Evolutionary conservation across 129 eudicot species (phyloP).

Genomic region (Saposhnikovia divaricata): DNA sequence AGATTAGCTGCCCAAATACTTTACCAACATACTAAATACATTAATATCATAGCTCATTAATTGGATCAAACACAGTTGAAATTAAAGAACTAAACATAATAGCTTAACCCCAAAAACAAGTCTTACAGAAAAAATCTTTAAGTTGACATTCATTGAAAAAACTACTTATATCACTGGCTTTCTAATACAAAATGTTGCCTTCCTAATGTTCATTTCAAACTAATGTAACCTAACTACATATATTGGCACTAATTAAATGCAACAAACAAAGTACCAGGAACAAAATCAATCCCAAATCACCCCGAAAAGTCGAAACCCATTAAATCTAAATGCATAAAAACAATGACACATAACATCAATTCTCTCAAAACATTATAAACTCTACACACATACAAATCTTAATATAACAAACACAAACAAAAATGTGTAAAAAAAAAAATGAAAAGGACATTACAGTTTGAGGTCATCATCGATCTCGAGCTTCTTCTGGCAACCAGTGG

Average conservation of each 20-base stretch:
- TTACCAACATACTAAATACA: not conserved
- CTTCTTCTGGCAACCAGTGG: conserved; percentile 98
- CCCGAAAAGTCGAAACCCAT: not conserved
- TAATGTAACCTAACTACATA: too few relatives aligned
- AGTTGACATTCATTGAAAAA: too few relatives aligned
- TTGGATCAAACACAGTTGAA: not conserved
- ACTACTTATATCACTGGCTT: too few relatives aligned
- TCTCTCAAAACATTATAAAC: not conserved
- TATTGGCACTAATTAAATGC: too few relatives aligned
- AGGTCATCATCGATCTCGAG: conserved; percentile 89
- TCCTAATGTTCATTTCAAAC: not conserved
- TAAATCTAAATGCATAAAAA: not conserved
- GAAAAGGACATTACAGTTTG: conserved; percentile 44
- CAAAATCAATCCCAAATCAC: not conserved
- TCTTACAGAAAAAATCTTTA: not conserved
- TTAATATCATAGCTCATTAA: not conserved
- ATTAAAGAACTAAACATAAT: not conserved
- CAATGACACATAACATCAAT: not conserved
- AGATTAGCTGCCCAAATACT: not conserved
- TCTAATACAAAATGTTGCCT: too few relatives aligned
- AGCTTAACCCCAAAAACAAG: not conserved
- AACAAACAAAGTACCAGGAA: not conserved
- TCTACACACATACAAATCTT: not conserved
- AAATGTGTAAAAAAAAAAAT: not conserved
- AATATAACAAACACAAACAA: not conserved